A percentile compares a stretch with the other conserved stretches of the same genome.
Evolutionary conservation across 768 basidiomycete species (phyloP).

Genomic region (Calvatia gigantea): DNA sequence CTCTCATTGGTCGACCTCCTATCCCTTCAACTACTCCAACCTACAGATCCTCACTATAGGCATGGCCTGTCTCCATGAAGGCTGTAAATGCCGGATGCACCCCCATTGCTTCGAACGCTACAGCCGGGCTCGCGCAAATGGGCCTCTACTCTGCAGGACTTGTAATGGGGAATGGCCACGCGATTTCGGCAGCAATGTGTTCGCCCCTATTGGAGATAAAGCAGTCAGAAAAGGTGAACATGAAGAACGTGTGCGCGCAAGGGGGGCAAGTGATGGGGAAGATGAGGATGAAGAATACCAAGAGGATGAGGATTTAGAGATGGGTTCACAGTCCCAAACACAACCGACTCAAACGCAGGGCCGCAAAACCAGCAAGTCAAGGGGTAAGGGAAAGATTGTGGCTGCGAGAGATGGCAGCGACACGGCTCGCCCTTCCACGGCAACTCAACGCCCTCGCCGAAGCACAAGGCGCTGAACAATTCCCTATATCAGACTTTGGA

Average conservation of each 20-base stretch:
- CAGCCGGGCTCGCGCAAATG: slow-evolving; percentile 25
- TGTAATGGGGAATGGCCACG: slow-evolving; percentile 62
- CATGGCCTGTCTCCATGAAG: slow-evolving; percentile 52
- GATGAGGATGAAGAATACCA: slow-evolving; percentile 33
- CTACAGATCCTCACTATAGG: slow-evolving; percentile 69
- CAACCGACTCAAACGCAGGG: slow-evolving; percentile 3
- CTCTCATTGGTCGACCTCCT: not conserved
- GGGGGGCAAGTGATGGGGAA: slow-evolving; percentile 37
- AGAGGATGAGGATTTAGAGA: slow-evolving; percentile 39
- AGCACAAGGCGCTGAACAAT: slow-evolving; percentile 20
- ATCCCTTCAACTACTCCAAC: not conserved
- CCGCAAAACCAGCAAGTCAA: slow-evolving; percentile 12
- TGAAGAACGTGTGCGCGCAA: slow-evolving; percentile 29
- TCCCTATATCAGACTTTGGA: not conserved
- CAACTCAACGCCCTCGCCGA: slow-evolving; percentile 22
- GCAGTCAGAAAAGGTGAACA: slow-evolving; percentile 65
- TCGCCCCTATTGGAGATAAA: slow-evolving; percentile 63
- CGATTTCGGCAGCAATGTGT: slow-evolving; percentile 38
- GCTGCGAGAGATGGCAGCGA: slow-evolving; percentile 33
- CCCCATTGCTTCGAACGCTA: slow-evolving; percentile 56
- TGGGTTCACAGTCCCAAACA: slow-evolving; percentile 21
- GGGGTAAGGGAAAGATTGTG: slow-evolving; percentile 30
- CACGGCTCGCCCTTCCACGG: slow-evolving; percentile 24
- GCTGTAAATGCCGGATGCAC: slow-evolving; percentile 67
- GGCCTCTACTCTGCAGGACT: slow-evolving; percentile 46